phyloP scores from a whole-genome alignment of 768 basidiomycete species.

The Sutorius australiensis region DNA sequence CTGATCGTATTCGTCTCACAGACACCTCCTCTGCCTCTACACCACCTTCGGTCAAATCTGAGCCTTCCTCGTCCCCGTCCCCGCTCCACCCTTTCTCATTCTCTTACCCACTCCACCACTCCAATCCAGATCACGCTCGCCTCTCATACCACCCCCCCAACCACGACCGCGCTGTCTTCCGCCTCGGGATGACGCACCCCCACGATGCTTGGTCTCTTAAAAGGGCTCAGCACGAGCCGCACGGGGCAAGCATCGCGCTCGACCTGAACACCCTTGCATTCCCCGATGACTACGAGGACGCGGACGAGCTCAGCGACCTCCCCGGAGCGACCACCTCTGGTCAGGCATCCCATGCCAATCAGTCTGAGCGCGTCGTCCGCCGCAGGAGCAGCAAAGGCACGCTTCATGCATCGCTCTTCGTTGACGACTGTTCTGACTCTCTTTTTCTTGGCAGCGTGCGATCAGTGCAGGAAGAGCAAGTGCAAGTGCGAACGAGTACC shows the following conservation, averaged over 20 bases:
- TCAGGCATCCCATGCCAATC: conserved; percentile 16
- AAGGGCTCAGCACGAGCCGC: conserved; percentile 10
- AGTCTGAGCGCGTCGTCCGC: conserved; percentile 51
- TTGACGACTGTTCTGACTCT: background rate
- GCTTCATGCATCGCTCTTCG: conserved; percentile 10
- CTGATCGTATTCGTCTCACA: conserved; percentile 17
- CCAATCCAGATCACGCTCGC: background rate
- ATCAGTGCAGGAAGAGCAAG: conserved; percentile 86
- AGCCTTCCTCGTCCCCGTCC: conserved; percentile 22
- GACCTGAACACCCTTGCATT: conserved; percentile 40
- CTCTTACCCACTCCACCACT: conserved; percentile 12
- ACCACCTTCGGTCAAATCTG: conserved; percentile 28
- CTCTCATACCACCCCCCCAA: background rate
- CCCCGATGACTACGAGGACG: conserved; percentile 62
- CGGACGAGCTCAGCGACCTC: conserved; percentile 50
- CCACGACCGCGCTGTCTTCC: conserved; percentile 12
- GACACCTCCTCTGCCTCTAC: conserved; percentile 11
- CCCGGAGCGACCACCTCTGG: conserved; percentile 25
- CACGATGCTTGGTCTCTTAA: conserved; percentile 25
- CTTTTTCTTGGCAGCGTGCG: conserved; percentile 54
- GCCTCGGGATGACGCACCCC: conserved; percentile 28
- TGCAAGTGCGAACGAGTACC: conserved; percentile 79
- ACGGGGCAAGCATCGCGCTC: conserved; percentile 16
- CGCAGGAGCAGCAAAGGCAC: conserved; percentile 75
- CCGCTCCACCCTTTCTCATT: conserved; percentile 23